phyloP scores from a whole-genome alignment of 305 asterid species.

The Plantago lanceolata region DNA sequence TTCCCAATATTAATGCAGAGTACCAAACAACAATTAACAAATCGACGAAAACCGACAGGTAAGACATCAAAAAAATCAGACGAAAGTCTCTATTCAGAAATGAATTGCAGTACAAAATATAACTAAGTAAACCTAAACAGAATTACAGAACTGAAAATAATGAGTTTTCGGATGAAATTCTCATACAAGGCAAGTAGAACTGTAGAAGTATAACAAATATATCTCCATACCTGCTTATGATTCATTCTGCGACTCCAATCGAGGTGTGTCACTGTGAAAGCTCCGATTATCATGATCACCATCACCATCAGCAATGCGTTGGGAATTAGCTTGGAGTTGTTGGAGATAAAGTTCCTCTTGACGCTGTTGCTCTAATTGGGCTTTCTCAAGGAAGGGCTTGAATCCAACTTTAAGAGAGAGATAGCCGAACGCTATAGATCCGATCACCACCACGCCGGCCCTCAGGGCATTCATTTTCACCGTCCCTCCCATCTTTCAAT shows the following conservation, averaged over 20 bases:
- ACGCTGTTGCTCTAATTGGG: slow-evolving; percentile 53
- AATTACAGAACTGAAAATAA: no score
- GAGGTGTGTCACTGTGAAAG: slow-evolving; percentile 18
- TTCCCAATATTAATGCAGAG: no score
- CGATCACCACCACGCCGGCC: slow-evolving; percentile 64
- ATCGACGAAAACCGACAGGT: no score
- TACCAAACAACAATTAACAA: no score
- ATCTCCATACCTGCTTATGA: background rate
- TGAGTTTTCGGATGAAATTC: no score
- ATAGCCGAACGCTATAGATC: slow-evolving; percentile 80
- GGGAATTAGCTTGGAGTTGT: slow-evolving; percentile 33
- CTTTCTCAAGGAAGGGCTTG: slow-evolving; percentile 67
- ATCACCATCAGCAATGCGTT: slow-evolving; percentile 20
- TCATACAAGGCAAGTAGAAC: no score
- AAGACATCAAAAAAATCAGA: no score
- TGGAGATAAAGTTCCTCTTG: slow-evolving; percentile 37
- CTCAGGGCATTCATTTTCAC: slow-evolving; percentile 71
- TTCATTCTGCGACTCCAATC: background rate
- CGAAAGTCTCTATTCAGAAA: no score
- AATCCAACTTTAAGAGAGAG: slow-evolving; percentile 66
- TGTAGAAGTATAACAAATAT: no score
- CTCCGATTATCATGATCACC: background rate
- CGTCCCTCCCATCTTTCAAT: slow-evolving; percentile 36
- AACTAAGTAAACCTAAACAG: no score
- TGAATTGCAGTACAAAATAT: no score